Evolutionary conservation across 1,139 yeast genomes (phyloP), one percentile per base, ranked within the genome.

Genomic region (Suhomyces anneliseae): DNA sequence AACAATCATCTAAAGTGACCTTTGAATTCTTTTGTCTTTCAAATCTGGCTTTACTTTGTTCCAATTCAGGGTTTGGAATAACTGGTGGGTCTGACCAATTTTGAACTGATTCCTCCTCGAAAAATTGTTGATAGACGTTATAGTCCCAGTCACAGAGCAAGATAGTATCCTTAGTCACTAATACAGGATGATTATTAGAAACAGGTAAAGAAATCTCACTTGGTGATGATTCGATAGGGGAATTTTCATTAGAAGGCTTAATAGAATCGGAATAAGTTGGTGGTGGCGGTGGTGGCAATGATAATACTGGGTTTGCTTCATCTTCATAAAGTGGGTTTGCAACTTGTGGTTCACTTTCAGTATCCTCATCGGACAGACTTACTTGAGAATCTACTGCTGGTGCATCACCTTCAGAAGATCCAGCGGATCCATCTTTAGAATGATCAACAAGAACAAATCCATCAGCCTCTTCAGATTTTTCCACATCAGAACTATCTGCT

Each of bases 61-160:
- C 82, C 44, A 82, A 70, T 51, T 79, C 84, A 2, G 72, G 75
- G 55, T 83, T 83, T 1, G 76, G 74, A 10, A 83, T 66, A 3
- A 63, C 59, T 2, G 73, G 77, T 0, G 84, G 81, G 12, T 73
- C 60, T 8, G 71, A 67, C 89, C 89, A 85, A 2, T 81, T 74
- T 38, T 76, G 78, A 6, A 71, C 72, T 9, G 69, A 72, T 1
- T 65, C 63, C 1, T 74, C 71, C 5, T 70, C 67, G 58, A 87
- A 86, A 39, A 82, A 79, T 10, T 73, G 72, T 36, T 75, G 73
- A 55, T 76, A 77, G 1, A 69, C 61, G 3, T 67, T 74, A 5
- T 68, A 63, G 33, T 74, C 70, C 95, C 96, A 90, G 56, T 88
- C 88, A 61, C 95, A 84, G 8, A 89, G 78, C 27, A 90, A 66